phyloP scores from a whole-genome alignment of 1,284 basidiomycete species.

The Somion occarium region DNA sequence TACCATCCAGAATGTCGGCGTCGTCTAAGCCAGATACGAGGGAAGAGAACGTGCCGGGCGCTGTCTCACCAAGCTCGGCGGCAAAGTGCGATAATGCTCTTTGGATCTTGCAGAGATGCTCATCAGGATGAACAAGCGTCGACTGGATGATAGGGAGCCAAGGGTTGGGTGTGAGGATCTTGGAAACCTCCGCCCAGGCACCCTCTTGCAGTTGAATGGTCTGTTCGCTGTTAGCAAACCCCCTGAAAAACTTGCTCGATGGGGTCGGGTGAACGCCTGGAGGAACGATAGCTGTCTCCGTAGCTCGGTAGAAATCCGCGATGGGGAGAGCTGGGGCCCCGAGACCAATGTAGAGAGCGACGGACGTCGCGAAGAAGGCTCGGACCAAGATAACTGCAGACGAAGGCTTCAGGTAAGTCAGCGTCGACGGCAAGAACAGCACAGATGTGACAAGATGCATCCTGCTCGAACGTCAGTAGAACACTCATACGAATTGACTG shows the following conservation, averaged over 20 bases:
- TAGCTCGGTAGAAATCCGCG: constrained; percentile 29
- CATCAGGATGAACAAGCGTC: constrained; percentile 49
- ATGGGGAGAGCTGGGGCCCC: constrained; percentile 33
- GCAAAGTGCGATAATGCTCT: constrained; percentile 53
- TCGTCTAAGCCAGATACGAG: constrained; percentile 36
- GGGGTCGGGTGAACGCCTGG: constrained; percentile 18
- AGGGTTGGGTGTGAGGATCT: constrained; percentile 34
- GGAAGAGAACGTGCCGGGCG: constrained; percentile 30
- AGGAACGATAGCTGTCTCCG: constrained; percentile 26
- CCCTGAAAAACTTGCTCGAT: not conserved
- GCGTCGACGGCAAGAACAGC: constrained; percentile 35
- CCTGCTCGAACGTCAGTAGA: constrained; percentile 15
- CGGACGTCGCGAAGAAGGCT: constrained; percentile 32
- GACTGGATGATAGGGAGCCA: constrained; percentile 54
- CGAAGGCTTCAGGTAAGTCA: constrained; percentile 25
- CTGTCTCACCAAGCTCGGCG: constrained; percentile 40
- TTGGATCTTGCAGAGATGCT: constrained; percentile 58
- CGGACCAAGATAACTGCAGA: constrained; percentile 30
- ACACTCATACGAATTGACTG: not conserved
- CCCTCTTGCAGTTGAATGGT: not conserved
- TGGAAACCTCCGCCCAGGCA: not conserved
- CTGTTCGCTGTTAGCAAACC: no score
- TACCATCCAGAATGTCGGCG: constrained; percentile 49
- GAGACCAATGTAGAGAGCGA: constrained; percentile 34
- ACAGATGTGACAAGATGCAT: constrained; percentile 45